Evolutionary conservation across 305 asterid species (phyloP).

Genomic region (Solanum aculeatissimum): DNA sequence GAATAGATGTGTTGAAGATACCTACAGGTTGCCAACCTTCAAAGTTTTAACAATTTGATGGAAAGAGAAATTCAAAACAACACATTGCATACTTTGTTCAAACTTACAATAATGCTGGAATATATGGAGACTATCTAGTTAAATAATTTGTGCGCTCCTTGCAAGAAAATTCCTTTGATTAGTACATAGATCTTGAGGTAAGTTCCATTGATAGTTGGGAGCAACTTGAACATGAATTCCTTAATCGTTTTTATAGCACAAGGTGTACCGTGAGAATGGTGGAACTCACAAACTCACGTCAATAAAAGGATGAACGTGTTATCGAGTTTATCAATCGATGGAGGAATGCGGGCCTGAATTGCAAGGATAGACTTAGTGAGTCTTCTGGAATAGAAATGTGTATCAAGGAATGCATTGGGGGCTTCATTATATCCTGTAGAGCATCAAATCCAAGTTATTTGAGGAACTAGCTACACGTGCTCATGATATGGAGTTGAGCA

Average conservation of each 20-base stretch:
- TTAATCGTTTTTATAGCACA: no score
- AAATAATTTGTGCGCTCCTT: no score
- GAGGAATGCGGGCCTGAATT: not conserved
- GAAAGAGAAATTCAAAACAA: not conserved
- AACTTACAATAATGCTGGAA: not conserved
- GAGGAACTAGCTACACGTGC: not conserved
- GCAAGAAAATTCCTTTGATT: not conserved
- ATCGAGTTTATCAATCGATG: not conserved
- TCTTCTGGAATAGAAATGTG: not conserved
- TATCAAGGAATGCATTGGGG: not conserved
- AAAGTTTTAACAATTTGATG: no score
- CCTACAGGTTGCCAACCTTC: not conserved
- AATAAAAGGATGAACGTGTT: not conserved
- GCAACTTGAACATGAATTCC: not conserved
- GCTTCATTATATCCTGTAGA: not conserved
- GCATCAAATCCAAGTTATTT: not conserved
- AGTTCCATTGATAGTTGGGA: not conserved
- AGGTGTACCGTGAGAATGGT: not conserved
- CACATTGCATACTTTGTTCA: not conserved
- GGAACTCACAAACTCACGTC: not conserved
- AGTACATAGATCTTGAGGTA: fast-evolving
- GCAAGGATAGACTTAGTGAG: not conserved
- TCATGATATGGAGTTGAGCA: not conserved
- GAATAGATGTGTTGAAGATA: not conserved
- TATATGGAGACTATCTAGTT: not conserved